These are phyloP conservation scores for Penicillium palitans DNA, from an alignment of 2,329 filamentous ascomycete species.

Conservation along the genomic window DNA sequence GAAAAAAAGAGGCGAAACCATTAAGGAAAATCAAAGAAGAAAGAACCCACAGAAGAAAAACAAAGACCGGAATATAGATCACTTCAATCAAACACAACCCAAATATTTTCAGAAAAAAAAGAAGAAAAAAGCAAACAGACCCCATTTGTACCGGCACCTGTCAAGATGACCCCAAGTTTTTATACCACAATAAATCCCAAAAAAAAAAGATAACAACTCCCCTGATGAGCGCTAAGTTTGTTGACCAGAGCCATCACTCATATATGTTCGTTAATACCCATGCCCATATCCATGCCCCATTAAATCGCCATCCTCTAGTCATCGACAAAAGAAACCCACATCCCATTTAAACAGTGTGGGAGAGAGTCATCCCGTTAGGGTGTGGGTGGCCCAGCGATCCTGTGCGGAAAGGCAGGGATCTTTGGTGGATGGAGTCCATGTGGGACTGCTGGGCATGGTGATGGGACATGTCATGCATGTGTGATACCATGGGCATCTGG, in stretches of 20 bases:
- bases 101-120: slow-evolving; percentile 15
- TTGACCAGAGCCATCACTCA: slow-evolving; percentile 29
- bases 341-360: slow-evolving; percentile 22
- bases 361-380: slow-evolving; percentile 27
- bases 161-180: slow-evolving; percentile 19
- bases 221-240: slow-evolving; percentile 20
- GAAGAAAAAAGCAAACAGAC: slow-evolving; percentile 6
- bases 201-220: slow-evolving; percentile 17
- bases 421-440: slow-evolving; percentile 19
- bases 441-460: slow-evolving; percentile 1
- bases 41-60: neutral
- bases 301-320: neutral
- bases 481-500: slow-evolving; percentile 30
- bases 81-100: slow-evolving; percentile 3
- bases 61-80: slow-evolving; percentile 7
- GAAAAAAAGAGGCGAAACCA: slow-evolving; percentile 12
- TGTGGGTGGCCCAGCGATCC: slow-evolving; percentile 36
- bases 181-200: slow-evolving; percentile 23
- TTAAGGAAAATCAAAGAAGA: neutral
- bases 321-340: slow-evolving; percentile 2
- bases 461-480: slow-evolving; percentile 30
- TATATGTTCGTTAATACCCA: slow-evolving; percentile 27
- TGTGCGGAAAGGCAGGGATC: slow-evolving; percentile 32
- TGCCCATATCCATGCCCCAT: slow-evolving; percentile 1
- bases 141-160: slow-evolving; percentile 14